Conservation (phyloP, 768 basidiomycete species). For the Epithele typhae region DNA sequence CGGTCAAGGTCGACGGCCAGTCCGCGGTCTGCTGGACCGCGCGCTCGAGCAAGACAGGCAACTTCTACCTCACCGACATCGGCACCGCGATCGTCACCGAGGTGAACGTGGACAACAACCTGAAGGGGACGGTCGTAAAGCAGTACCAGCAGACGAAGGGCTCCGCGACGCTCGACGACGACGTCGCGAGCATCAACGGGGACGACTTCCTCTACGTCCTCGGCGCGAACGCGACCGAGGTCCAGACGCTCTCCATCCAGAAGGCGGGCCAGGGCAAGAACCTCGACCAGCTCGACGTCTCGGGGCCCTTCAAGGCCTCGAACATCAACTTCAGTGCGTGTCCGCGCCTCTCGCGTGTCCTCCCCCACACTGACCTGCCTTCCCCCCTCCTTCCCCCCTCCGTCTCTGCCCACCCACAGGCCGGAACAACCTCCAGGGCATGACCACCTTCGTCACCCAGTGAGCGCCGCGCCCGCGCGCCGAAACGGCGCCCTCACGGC, state of each 20-base stretch:
- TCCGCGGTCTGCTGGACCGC: slow-evolving; percentile 27
- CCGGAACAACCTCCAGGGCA: slow-evolving; percentile 19
- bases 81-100: slow-evolving; percentile 34
- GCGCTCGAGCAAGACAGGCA: slow-evolving; percentile 27
- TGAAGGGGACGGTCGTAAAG: slow-evolving; percentile 41
- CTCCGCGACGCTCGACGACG: slow-evolving; percentile 19
- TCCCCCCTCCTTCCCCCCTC: too few relatives aligned
- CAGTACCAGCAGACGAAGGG: slow-evolving; percentile 20
- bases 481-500: too few relatives aligned
- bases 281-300: slow-evolving; percentile 11
- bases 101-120: slow-evolving; percentile 41
- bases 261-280: slow-evolving; percentile 17
- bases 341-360: too few relatives aligned
- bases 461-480: background rate
- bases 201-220: slow-evolving; percentile 24
- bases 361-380: too few relatives aligned
- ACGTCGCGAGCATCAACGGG: slow-evolving; percentile 14
- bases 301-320: slow-evolving; percentile 10
- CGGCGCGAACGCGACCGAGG: slow-evolving; percentile 13
- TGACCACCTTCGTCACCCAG: slow-evolving; percentile 11
- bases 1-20: slow-evolving; percentile 24
- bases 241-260: slow-evolving; percentile 20
- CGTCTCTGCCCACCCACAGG: background rate
- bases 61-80: slow-evolving; percentile 29
- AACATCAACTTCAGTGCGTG: slow-evolving; percentile 15